These are phyloP conservation scores for Albophoma yamanashiensis DNA, from an alignment of 2,329 filamentous ascomycete genomes.

Conservation along the genomic window DNA sequence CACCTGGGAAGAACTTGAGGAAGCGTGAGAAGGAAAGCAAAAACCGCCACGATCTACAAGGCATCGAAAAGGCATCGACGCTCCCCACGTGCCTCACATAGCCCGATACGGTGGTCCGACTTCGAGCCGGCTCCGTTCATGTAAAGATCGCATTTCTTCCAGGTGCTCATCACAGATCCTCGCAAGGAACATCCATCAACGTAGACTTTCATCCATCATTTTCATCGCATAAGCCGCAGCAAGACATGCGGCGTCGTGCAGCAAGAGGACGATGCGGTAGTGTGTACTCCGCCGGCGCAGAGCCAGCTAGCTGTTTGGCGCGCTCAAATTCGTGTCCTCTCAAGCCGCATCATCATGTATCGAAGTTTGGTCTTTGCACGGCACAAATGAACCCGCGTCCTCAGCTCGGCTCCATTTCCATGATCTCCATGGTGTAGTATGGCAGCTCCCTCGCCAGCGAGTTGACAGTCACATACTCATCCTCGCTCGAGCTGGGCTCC, in stretches of 20 bases:
- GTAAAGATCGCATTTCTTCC: not conserved
- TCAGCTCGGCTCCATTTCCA: constrained; percentile 32
- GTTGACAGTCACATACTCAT: constrained; percentile 28
- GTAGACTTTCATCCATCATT: not conserved
- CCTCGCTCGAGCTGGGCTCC: constrained; percentile 38
- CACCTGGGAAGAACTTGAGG: not conserved
- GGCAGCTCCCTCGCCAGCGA: constrained; percentile 37
- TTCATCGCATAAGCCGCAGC: not conserved
- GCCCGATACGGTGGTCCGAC: not conserved
- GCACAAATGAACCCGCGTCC: not conserved
- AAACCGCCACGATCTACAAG: constrained; percentile 15
- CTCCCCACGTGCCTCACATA: not conserved
- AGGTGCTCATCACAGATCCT: not conserved
- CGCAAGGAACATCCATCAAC: not conserved
- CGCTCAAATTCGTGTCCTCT: constrained; percentile 1
- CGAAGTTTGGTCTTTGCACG: not conserved
- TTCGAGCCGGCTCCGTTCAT: not conserved
- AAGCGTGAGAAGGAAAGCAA: not conserved
- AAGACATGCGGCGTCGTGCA: not conserved
- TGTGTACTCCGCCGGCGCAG: not conserved
- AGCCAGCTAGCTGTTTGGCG: not conserved
- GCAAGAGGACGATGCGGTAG: not conserved
- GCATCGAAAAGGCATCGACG: constrained; percentile 4
- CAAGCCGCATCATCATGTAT: constrained; percentile 10
- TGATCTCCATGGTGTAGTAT: constrained; percentile 38